Base-by-base conservation (phyloP, 441 rosid species). In the Eruca vesicaria region DNA sequence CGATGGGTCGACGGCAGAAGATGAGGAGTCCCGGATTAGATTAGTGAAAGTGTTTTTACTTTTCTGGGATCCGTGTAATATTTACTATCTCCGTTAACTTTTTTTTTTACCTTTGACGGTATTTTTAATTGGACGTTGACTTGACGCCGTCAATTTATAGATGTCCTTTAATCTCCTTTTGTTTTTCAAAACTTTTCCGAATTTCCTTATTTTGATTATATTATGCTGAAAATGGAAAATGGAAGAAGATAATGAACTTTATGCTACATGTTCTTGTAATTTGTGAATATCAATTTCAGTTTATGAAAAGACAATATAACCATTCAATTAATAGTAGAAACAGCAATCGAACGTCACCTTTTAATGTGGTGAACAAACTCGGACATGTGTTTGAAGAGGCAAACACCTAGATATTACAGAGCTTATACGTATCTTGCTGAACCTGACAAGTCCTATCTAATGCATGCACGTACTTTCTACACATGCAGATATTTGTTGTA, bases 41-140 rank as follows among this genome's bases (percentile, higher is more conserved):
- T 72, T 72, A 78, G 67, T 19, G 48, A 68, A 68, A 57, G 23
- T 14, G 21, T 60, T 9, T n/a, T 55, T 55, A 7, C 73, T 59
- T 59, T 33, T 72, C 64, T 72, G 73, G 61, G 73, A 52, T 61
- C 69, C 52, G 70, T 78, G 81, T 78, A 62, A 68, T 68, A 72
- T 78, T 7, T 48, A 43, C 36, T 63, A 9, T 70, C 68, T 70
- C 76, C 78, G 78, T 79, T 79, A 79, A 74, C 76, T 26, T 69
- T 63, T n/a, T n/a, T 26, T 69, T 63, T 78, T 76, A 61, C 70
- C 50, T 68, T 63, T 63, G 75, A 69, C 79, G 71, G 79, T 69
- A 33, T 69, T 64, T 55, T 74, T 57, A 74, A 63, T 74, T 74
- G 70, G 75, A 64, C 81, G 81, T 72, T 78, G 77, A 78, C 81